Percentiles rank a stretch among this genome's conserved stretches.
Evolutionary conservation across 2,329 filamentous ascomycete genomes (phyloP).

Genomic region (Thielaviopsis populi): DNA sequence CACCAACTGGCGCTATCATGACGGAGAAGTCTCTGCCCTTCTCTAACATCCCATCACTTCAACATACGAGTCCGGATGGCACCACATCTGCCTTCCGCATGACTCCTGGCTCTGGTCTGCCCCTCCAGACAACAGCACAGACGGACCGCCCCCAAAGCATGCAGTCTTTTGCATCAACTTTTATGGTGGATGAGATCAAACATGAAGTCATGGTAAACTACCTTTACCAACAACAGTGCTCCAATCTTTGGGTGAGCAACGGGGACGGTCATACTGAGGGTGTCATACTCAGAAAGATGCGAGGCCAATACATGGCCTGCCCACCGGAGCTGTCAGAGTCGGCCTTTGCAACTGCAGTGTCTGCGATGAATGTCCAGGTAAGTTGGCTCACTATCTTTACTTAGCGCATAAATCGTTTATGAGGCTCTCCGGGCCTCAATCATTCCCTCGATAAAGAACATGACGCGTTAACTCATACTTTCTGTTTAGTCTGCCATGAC

Average conservation of each 20-base stretch:
- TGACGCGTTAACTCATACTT: not conserved
- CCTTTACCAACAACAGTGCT: constrained; percentile 65
- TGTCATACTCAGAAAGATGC: constrained; percentile 52
- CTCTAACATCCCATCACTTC: not conserved
- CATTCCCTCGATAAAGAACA: too few relatives aligned
- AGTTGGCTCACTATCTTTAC: constrained; percentile 20
- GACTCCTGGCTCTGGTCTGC: not conserved
- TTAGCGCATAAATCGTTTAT: too few relatives aligned
- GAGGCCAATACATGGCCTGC: constrained; percentile 57
- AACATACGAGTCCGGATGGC: not conserved
- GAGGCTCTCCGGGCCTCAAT: too few relatives aligned
- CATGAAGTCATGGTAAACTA: constrained; percentile 76
- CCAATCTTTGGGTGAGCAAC: constrained; percentile 58
- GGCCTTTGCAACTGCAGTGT: constrained; percentile 47
- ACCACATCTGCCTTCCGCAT: not conserved
- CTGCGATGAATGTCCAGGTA: constrained; percentile 57
- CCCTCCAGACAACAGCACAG: not conserved
- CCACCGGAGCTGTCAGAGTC: constrained; percentile 50
- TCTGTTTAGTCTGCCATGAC: constrained; percentile 56
- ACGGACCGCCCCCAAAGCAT: not conserved
- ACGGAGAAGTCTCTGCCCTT: not conserved
- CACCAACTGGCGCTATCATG: not conserved
- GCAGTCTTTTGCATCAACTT: constrained; percentile 22
- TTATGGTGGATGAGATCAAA: constrained; percentile 54
- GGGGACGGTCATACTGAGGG: constrained; percentile 54